Evolutionary conservation across 371 early-diverging fungal species (phyloP).

Genomic region (Synchytrium microbalum): DNA sequence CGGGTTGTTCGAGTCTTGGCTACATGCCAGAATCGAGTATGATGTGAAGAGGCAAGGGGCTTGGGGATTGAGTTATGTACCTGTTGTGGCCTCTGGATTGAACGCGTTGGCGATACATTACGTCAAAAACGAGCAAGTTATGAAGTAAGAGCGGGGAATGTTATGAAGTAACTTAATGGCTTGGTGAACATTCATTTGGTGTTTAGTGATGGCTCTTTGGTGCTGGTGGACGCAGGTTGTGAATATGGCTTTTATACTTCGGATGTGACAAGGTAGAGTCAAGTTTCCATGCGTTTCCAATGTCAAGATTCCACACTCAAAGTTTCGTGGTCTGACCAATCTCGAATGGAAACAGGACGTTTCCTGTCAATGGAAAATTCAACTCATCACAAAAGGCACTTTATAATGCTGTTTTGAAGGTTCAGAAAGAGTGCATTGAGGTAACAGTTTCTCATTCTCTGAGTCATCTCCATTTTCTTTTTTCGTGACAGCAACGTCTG

Average conservation of each 20-base stretch:
- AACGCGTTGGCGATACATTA: slow-evolving; percentile 92
- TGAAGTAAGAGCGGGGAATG: slow-evolving; percentile 36
- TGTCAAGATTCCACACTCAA: not conserved
- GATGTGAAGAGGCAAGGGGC: slow-evolving; percentile 62
- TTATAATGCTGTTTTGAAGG: slow-evolving; percentile 76
- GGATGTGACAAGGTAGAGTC: slow-evolving; percentile 3
- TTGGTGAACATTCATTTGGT: not conserved
- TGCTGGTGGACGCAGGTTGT: slow-evolving; percentile 90
- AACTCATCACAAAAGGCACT: slow-evolving; percentile 68
- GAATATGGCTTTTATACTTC: slow-evolving; percentile 23
- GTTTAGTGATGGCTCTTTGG: slow-evolving; percentile 66
- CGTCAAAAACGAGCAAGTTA: slow-evolving; percentile 70
- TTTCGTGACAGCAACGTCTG: slow-evolving; percentile 1
- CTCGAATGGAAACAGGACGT: slow-evolving; percentile 51
- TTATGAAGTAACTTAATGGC: not conserved
- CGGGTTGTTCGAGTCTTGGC: slow-evolving; percentile 61
- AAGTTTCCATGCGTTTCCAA: not conserved
- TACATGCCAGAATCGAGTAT: slow-evolving; percentile 73
- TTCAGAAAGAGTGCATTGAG: slow-evolving; percentile 78
- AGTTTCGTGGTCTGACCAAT: not conserved
- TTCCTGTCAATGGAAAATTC: slow-evolving; percentile 88
- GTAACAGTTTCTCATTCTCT: slow-evolving; percentile 26
- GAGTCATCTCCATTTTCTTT: not conserved
- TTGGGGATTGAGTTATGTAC: slow-evolving; percentile 84
- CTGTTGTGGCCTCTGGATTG: slow-evolving; percentile 89